Evolutionary conservation across 2,329 filamentous ascomycete genomes (phyloP), one percentile per base, ranked within the genome.

Genomic region (Colletotrichum truncatum): DNA sequence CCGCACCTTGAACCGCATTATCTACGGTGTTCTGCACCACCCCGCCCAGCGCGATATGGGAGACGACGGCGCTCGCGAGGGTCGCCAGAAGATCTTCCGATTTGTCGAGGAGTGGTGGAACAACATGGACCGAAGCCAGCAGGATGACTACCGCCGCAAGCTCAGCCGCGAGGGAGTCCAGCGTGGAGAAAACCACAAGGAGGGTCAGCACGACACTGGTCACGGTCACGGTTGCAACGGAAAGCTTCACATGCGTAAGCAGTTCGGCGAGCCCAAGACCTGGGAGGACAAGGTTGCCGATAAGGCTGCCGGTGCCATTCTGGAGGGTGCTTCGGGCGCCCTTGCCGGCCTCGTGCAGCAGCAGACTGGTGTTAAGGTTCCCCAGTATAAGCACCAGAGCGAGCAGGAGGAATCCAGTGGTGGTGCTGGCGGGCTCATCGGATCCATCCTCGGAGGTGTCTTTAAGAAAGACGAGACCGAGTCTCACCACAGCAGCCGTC

Each of bases 81-180:
- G 93, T 57, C 92, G 93, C 59, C 77, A 82, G 26, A 81, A 89
- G 70, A 95, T 97, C 89, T 97, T 94, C 79, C 77, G 82, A n/a
- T 89, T 90, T 16, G 90, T 98, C 5, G 83, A 92, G 77, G 82
- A 91, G 69, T 98, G 94, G 94, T 98, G 94, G 94, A 76, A 81
- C 39, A 81, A 86, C 58, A 88, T 93, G 80, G 81, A 81, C 53
- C 85, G 90, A 6, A 75, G 80, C 28, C 88, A 89, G 63, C 87
- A 89, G 70, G 82, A 92, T 12, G 87, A 88, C 32, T 88, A 96
- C 68, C 90, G 93, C 59, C 79, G 85, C 54, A 91, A 94, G 79
- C 85, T 98, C 46, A 93, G 90, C 71, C 89, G 93, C 16, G 84
- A 91, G 0, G 94, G 95, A 64, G 93, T 98, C 52, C 76, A 89